Evolutionary conservation across 2,329 filamentous ascomycete genomes (phyloP).

Genomic region (Byssochlamys sp.): DNA sequence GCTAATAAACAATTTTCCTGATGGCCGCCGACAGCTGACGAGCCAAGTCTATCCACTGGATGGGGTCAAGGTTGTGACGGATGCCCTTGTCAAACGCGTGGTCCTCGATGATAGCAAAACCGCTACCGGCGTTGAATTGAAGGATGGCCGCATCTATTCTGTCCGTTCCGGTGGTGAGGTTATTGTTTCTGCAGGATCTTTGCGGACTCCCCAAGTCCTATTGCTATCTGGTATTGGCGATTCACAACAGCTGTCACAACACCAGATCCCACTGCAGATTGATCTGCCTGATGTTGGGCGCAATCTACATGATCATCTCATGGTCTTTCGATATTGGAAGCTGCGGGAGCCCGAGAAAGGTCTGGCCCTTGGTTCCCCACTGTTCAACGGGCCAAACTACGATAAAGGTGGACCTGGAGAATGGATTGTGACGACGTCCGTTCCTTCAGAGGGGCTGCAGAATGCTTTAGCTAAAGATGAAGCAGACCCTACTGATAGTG

Average conservation of each 20-base stretch:
- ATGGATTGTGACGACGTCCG: constrained; percentile 1
- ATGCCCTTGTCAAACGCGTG: constrained; percentile 1
- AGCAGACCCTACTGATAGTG: neutral
- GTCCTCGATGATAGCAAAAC: neutral
- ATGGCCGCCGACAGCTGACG: neutral
- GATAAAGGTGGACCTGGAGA: neutral
- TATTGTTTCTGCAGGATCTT: constrained; percentile 1
- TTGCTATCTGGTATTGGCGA: constrained; percentile 58
- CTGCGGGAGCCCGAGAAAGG: constrained; percentile 1
- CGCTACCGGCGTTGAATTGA: neutral
- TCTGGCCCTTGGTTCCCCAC: neutral
- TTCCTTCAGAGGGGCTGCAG: neutral
- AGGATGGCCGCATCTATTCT: neutral
- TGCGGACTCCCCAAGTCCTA: constrained; percentile 48
- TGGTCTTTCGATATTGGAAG: neutral
- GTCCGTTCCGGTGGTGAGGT: neutral
- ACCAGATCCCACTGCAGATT: constrained; percentile 46
- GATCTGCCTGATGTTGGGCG: constrained; percentile 55
- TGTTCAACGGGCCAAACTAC: neutral
- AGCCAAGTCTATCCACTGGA: neutral
- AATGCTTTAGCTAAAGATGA: neutral
- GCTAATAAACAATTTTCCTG: neutral
- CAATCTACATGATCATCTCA: constrained; percentile 52
- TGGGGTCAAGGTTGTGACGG: neutral
- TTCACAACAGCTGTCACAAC: constrained; percentile 40